A percentile compares a stretch with the other conserved stretches of the same genome.
Evolutionary conservation across 1,139 yeast genomes (phyloP).

Genomic region (Suhomyces choctaworum): DNA sequence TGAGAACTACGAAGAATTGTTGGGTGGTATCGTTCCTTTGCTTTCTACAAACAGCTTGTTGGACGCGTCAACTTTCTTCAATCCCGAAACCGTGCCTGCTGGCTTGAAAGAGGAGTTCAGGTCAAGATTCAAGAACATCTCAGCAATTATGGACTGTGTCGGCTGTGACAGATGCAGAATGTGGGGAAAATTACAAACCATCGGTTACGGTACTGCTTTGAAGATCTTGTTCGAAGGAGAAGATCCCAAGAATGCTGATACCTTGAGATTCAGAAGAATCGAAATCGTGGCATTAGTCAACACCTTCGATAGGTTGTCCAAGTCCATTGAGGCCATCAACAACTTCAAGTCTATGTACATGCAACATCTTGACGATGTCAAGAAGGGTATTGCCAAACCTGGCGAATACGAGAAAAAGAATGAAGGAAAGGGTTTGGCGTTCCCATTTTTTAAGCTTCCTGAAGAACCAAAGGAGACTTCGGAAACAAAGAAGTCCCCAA

Average conservation of each 20-base stretch:
- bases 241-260: slow-evolving; percentile 41
- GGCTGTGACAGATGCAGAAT: slow-evolving; percentile 96
- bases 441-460: slow-evolving; percentile 33
- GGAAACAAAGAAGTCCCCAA: background rate
- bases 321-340: slow-evolving; percentile 73
- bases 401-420: slow-evolving; percentile 42
- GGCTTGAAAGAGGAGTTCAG: slow-evolving; percentile 77
- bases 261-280: slow-evolving; percentile 64
- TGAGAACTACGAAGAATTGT: slow-evolving; percentile 20
- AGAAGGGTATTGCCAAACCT: slow-evolving; percentile 40
- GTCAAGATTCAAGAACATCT: slow-evolving; percentile 80
- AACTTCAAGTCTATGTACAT: slow-evolving; percentile 63
- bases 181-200: slow-evolving; percentile 97
- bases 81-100: slow-evolving; percentile 59
- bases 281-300: slow-evolving; percentile 89
- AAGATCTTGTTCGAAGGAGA: slow-evolving; percentile 79
- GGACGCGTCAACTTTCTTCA: slow-evolving; percentile 46
- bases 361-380: slow-evolving; percentile 44
- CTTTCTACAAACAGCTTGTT: slow-evolving; percentile 41
- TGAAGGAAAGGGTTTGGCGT: slow-evolving; percentile 34
- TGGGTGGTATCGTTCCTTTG: slow-evolving; percentile 31
- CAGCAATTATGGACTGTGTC: slow-evolving; percentile 95
- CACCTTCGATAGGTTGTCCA: slow-evolving; percentile 88
- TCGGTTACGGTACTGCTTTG: slow-evolving; percentile 95
- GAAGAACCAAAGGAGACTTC: slow-evolving; percentile 1